Percentiles rank a stretch among this genome's conserved stretches.
Conservation (phyloP, 108 stramenopile species). For the Craspedostauros australis region DNA sequence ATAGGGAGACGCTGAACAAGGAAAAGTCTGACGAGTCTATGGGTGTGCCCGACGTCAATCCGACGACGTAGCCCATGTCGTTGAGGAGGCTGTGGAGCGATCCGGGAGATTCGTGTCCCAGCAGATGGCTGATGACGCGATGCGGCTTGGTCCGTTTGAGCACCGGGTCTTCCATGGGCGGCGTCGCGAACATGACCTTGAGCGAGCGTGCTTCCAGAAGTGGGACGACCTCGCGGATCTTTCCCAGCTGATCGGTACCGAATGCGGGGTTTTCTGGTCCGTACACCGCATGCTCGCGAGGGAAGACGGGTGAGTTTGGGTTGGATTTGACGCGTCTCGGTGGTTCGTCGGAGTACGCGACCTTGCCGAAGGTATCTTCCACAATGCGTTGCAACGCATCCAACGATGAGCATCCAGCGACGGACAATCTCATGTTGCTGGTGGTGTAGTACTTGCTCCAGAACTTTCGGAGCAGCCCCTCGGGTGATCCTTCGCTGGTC, state of each 20-base stretch:
- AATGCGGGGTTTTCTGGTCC: slow-evolving; percentile 49
- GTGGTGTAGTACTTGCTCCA: slow-evolving; percentile 83
- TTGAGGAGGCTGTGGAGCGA: slow-evolving; percentile 77
- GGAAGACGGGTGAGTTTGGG: slow-evolving; percentile 34
- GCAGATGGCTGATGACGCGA: slow-evolving; percentile 84
- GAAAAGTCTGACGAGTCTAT: slow-evolving; percentile 68
- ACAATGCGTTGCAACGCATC: slow-evolving; percentile 74
- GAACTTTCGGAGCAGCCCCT: slow-evolving; percentile 57
- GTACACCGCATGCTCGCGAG: slow-evolving; percentile 66
- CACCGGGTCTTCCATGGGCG: slow-evolving; percentile 74
- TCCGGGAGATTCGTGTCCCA: slow-evolving; percentile 96
- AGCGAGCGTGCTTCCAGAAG: slow-evolving; percentile 77
- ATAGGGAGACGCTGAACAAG: slow-evolving; percentile 56
- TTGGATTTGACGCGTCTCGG: slow-evolving; percentile 31
- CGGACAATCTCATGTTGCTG: slow-evolving; percentile 81
- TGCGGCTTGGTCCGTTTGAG: slow-evolving; percentile 59
- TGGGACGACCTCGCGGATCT: slow-evolving; percentile 79
- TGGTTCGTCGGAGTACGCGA: slow-evolving; percentile 42
- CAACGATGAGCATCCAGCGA: slow-evolving; percentile 77
- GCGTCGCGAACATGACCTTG: slow-evolving; percentile 85
- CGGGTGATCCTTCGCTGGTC: slow-evolving; percentile 36
- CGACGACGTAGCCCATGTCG: slow-evolving; percentile 62
- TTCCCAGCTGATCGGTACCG: slow-evolving; percentile 57
- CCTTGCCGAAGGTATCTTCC: slow-evolving; percentile 61
- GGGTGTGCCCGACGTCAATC: slow-evolving; percentile 70